These are phyloP conservation scores for Paspalum vaginatum DNA, from an alignment of 176 grass and related monocot genomes.

Conservation along the genomic window DNA sequence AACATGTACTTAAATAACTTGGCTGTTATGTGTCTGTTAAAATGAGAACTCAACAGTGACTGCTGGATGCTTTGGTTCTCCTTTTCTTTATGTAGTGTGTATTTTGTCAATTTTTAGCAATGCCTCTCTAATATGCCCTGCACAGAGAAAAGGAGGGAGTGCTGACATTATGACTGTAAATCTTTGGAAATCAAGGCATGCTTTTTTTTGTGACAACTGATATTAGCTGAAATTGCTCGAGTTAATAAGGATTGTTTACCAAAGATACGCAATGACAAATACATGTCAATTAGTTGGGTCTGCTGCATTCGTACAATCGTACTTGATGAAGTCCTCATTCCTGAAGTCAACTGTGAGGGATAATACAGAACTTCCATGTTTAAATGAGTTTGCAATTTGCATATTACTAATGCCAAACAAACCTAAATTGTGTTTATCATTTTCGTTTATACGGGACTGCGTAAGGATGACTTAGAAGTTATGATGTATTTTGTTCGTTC, in stretches of 20 bases:
- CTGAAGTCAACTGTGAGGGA: background rate
- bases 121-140: too few species aligned
- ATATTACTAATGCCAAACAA: slow-evolving; percentile 27
- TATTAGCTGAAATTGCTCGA: background rate
- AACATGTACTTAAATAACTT: background rate
- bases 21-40: slow-evolving; percentile 7
- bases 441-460: background rate
- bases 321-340: background rate
- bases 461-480: slow-evolving; percentile 22
- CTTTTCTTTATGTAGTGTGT: too few species aligned
- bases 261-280: background rate
- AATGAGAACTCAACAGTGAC: background rate
- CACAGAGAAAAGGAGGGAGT: too few species aligned
- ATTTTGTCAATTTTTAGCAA: too few species aligned
- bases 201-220: background rate
- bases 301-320: background rate
- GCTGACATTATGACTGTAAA: background rate
- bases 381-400: slow-evolving; percentile 14
- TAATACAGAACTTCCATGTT: slow-evolving; percentile 9
- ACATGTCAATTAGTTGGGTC: background rate
- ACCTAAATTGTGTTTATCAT: background rate
- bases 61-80: background rate
- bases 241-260: background rate
- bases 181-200: slow-evolving; percentile 2
- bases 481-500: slow-evolving; percentile 23